Percentiles rank a stretch among this genome's conserved stretches.
Conservation (phyloP, 257 asterid genomes). For the Przewalskia tangutica region DNA sequence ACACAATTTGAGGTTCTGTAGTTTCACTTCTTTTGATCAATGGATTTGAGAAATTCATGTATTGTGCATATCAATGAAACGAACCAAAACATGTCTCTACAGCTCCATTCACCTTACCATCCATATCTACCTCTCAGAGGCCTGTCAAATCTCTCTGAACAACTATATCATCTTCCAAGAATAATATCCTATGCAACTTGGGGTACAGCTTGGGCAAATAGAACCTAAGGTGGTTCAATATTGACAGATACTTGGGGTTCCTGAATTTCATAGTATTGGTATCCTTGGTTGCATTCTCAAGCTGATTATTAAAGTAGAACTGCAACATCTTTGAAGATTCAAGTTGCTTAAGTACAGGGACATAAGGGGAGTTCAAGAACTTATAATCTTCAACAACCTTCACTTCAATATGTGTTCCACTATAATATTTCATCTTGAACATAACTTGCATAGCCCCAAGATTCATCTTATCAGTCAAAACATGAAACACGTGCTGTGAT, state of each 20-base stretch:
- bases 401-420: conserved; percentile 35
- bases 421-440: conserved; percentile 35
- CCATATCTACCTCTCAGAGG: no score
- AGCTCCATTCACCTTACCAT: no score
- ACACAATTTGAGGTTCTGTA: no score
- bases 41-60: no score
- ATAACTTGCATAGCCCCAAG: conserved; percentile 56
- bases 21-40: no score
- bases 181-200: conserved; percentile 27
- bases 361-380: conserved; percentile 37
- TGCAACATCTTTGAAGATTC: conserved; percentile 28
- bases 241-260: conserved; percentile 30
- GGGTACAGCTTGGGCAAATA: conserved; percentile 40
- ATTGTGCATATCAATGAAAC: no score
- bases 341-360: conserved; percentile 34
- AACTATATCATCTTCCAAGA: no score
- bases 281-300: conserved; percentile 40
- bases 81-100: no score
- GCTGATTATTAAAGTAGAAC: conserved; percentile 34
- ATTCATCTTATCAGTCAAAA: conserved; percentile 45
- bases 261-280: conserved; percentile 35
- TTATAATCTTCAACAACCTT: conserved; percentile 38
- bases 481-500: conserved; percentile 48
- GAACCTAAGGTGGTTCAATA: conserved; percentile 35
- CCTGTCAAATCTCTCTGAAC: no score